Base-by-base conservation (phyloP, 225 moss, liverwort and hornwort species). In the Polytrichum formosum region DNA sequence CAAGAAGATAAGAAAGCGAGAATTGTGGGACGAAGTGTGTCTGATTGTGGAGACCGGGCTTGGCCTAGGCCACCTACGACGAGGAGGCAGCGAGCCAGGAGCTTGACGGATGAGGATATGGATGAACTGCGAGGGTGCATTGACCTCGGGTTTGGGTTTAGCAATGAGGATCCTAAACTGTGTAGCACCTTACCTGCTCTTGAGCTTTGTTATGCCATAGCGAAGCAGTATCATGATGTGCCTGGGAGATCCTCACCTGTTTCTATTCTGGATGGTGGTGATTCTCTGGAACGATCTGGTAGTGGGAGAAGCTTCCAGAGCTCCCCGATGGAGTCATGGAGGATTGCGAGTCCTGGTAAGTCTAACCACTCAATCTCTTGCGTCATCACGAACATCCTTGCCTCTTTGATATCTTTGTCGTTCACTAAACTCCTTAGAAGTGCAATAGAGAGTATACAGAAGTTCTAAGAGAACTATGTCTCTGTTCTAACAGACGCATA, bases 161-260 rank as follows among this genome's bases (percentile, higher is more conserved):
- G 64, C 64, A 73, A 73, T 29, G 73, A 73, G 22, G 56, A 73
- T 53, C 35, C 58, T 7, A 33, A 73, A 30, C 65, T 73, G 30
- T 65, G 73, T 64, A 73, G 63, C 22, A 73, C 73, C 7, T 55
- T 73, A 21, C 73, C 73, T 28, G 73, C 73, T 28, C 58, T 73
- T 31, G 73, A 73, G 73, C 37, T 73, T 23, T 73, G 73, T 65
- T 73, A 65, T 54, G 73, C 73, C 23, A 73, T 73, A 23, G n/a
- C 73, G 25, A 37, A 55, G 16, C 65, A 64, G 21, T 73, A 73
- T 63, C 63, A 73, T 4, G 63, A 67, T 23, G 67, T 20, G 22
- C 33, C 67, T 18, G 65, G 61, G 20, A 33, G 64, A 6, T 64
- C 64, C 10, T 73, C 73, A 9, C 73, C 73, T 18, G 53, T 73